Evolutionary conservation across 352 stramenopile species (phyloP), one percentile per base, ranked within the genome.

Genomic region (Saprolegnia parasitica): DNA sequence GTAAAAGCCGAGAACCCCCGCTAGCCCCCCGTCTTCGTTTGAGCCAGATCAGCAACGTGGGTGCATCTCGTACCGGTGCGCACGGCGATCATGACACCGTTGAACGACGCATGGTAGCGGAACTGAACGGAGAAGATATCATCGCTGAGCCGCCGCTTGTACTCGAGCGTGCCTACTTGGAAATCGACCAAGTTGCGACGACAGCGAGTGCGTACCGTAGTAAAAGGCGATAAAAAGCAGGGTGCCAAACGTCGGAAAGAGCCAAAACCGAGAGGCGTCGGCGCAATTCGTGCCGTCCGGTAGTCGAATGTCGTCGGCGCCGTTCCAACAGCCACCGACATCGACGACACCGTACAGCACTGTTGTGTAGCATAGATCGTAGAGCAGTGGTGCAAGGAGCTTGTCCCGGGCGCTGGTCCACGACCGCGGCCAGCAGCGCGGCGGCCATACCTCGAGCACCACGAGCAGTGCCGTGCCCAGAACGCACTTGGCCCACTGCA

Each of bases 131-230:
- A 52, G 29, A 29, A 70, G 1, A 70, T 42, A 1, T 70, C 42
- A 24, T 70, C 63, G 45, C 63, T 70, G 3, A 70, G 50, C 29
- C 52, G 63, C 63, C 40, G 47, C 21, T 70, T 70, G 54, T 70
- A 70, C 16, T 61, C 23, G n/a, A 70, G 50, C 18, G 63, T 70
- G 23, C 63, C 63, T 70, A 70, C n/a, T 18, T n/a, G n/a, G n/a
- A n/a, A n/a, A n/a, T n/a, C n/a, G n/a, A n/a, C n/a, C 42, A 49
- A 49, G 11, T n/a, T n/a, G n/a, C n/a, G n/a, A n/a, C n/a, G n/a
- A n/a, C n/a, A n/a, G n/a, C n/a, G n/a, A n/a, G n/a, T 40, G 58
- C 42, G 2, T 68, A 70, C 63, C 42, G 21, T 46, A 70, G 21
- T 61, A 70, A 2, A 70, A 18, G 9, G 42, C 18, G 11, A 24